Base-by-base conservation (phyloP, 441 rosid species). In the Omphalea diandra region DNA sequence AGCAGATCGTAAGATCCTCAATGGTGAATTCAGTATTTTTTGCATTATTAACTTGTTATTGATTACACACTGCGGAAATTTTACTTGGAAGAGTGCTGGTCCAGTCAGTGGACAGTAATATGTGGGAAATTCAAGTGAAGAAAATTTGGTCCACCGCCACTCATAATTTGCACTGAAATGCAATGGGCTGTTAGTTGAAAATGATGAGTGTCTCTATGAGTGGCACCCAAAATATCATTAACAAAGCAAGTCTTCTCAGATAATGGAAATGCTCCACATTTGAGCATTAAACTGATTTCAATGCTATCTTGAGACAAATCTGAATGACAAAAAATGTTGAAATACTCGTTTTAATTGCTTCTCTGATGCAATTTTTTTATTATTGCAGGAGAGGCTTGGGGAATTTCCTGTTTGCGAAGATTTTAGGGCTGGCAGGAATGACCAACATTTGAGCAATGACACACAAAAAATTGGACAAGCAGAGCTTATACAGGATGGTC, bases 321-420 rank as follows among this genome's bases (percentile, higher is more conserved):
- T 29, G 40, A 40, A 69, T 17, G 67, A 38, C 17, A 47, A n/a
- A n/a, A n/a, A n/a, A n/a, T n/a, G 17, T 56, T 10, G 44, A 4
- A 47, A 17, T n/a, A n/a, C n/a, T n/a, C n/a, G 12, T 32, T 7
- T 52, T 24, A n/a, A 18, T 52, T 27, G 68, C 52, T n/a, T 22
- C 15, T 70, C 62, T 76, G 60, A 78, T 33, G 50, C 36, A 7
- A 24, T 32, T 35, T 20, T 29, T 10, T 72, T 10, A 20, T 46
- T 61, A 47, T 75, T 75, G 81, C 85, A 93, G 98, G 93, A 87
- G 76, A 89, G 87, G 63, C 88, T 93, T 20, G 82, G 84, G 68
- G 85, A 88, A 77, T 68, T 79, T 74, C 84, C 87, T 24, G 76
- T 57, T 27, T 78, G 74, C 0, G 89, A 85, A 79, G 92, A 86